phyloP scores from a whole-genome alignment of 805 yeast genomes.

The Monosporozyma aerobia region DNA sequence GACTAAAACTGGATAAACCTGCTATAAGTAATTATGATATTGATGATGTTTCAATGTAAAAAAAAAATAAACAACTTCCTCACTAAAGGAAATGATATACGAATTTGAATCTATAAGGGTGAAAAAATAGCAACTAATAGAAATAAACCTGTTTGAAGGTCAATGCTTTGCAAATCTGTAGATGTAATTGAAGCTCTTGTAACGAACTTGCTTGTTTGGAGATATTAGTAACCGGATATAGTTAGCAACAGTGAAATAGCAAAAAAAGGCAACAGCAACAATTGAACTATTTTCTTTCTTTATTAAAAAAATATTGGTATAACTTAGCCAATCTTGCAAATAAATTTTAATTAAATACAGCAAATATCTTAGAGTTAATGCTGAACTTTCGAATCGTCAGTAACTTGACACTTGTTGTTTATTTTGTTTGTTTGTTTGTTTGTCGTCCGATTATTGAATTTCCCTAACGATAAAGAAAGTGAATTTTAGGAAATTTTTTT shows the following conservation, averaged over 20 bases:
- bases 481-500: background rate
- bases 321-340: too few species aligned
- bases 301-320: too few species aligned
- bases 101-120: too few species aligned
- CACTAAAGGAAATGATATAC: background rate
- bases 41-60: background rate
- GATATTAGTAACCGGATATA: too few species aligned
- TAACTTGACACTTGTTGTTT: background rate
- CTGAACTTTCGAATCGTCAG: background rate
- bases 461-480: background rate
- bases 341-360: too few species aligned
- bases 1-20: background rate
- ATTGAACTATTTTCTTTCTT: background rate
- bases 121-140: too few species aligned
- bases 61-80: background rate
- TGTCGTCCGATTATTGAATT: background rate
- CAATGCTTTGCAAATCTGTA: too few species aligned
- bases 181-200: too few species aligned
- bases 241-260: background rate
- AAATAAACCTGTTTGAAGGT: too few species aligned
- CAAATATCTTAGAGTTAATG: background rate
- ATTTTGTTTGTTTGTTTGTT: background rate
- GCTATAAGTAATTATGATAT: background rate
- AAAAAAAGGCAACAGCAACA: background rate
- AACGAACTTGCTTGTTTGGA: background rate